A percentile compares a stretch with the other conserved stretches of the same genome.
Conservation (phyloP, 1,139 yeast genomes). For the Pichia sp. region DNA sequence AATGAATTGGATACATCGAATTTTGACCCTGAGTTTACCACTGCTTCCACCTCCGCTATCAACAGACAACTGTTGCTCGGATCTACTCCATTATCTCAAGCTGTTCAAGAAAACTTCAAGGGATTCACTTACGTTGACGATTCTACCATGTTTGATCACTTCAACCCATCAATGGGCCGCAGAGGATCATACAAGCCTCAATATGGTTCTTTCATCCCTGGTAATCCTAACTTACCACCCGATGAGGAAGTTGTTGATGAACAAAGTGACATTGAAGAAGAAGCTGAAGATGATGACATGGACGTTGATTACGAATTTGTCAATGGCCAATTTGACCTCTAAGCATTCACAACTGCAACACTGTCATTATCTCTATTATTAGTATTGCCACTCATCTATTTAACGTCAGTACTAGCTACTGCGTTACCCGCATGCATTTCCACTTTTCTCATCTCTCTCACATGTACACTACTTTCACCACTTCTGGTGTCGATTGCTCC, state of each 20-base stretch:
- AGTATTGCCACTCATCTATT: no score
- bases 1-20: constrained; percentile 93
- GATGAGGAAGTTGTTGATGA: constrained; percentile 80
- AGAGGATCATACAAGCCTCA: constrained; percentile 41
- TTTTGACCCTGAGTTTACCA: constrained; percentile 95
- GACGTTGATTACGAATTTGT: constrained; percentile 71
- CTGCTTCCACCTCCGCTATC: constrained; percentile 77
- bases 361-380: not conserved
- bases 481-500: no score
- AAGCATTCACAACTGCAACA: not conserved
- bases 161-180: constrained; percentile 30
- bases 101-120: constrained; percentile 90
- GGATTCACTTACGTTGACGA: constrained; percentile 96
- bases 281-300: constrained; percentile 43
- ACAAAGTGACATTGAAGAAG: constrained; percentile 56
- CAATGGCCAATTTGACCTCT: constrained; percentile 83
- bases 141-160: constrained; percentile 80
- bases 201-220: constrained; percentile 64
- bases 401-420: no score
- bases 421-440: no score
- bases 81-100: constrained; percentile 85
- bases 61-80: constrained; percentile 58
- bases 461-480: no score
- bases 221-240: constrained; percentile 71
- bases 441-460: no score